phyloP scores from a whole-genome alignment of 495 filamentous ascomycete genomes.

The Lasiosphaeris hirsuta region DNA sequence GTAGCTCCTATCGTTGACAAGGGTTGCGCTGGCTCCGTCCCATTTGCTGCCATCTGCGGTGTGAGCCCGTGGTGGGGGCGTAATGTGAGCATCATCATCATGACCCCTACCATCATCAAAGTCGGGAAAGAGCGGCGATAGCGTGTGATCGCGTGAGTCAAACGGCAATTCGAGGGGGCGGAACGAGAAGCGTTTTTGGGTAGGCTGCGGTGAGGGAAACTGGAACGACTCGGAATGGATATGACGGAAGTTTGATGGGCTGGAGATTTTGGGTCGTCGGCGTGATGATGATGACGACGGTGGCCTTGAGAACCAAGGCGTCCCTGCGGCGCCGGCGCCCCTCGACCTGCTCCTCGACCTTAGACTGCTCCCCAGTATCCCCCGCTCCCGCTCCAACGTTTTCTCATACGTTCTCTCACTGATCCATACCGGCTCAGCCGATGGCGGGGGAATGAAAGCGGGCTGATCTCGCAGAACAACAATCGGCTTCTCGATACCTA shows the following conservation, averaged over 20 bases:
- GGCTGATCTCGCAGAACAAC: slow-evolving; percentile 41
- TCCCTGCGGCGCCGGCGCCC: slow-evolving; percentile 28
- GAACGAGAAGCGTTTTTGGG: slow-evolving; percentile 41
- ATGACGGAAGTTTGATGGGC: slow-evolving; percentile 49
- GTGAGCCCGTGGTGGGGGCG: slow-evolving; percentile 41
- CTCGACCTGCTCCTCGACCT: slow-evolving; percentile 31
- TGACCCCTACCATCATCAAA: slow-evolving; percentile 35
- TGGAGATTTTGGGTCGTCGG: slow-evolving; percentile 44
- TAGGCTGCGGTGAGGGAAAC: slow-evolving; percentile 25
- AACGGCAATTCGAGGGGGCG: slow-evolving; percentile 75
- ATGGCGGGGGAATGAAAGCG: slow-evolving; percentile 32
- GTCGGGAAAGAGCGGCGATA: slow-evolving; percentile 61
- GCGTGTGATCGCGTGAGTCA: slow-evolving; percentile 58
- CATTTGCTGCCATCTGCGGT: slow-evolving; percentile 32
- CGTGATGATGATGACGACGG: slow-evolving; percentile 32
- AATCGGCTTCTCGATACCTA: slow-evolving; percentile 27
- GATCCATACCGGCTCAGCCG: slow-evolving; percentile 29
- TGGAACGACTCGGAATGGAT: slow-evolving; percentile 48
- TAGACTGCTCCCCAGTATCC: slow-evolving; percentile 27
- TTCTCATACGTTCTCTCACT: slow-evolving; percentile 27
- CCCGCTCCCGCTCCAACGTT: slow-evolving; percentile 30
- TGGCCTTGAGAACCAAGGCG: slow-evolving; percentile 28
- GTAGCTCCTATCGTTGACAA: slow-evolving; percentile 43
- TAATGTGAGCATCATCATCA: slow-evolving; percentile 34
- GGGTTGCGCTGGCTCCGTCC: slow-evolving; percentile 30